phyloP scores from a whole-genome alignment of 371 early-diverging fungal species.

The Thermomucor indicae-seudaticae region DNA sequence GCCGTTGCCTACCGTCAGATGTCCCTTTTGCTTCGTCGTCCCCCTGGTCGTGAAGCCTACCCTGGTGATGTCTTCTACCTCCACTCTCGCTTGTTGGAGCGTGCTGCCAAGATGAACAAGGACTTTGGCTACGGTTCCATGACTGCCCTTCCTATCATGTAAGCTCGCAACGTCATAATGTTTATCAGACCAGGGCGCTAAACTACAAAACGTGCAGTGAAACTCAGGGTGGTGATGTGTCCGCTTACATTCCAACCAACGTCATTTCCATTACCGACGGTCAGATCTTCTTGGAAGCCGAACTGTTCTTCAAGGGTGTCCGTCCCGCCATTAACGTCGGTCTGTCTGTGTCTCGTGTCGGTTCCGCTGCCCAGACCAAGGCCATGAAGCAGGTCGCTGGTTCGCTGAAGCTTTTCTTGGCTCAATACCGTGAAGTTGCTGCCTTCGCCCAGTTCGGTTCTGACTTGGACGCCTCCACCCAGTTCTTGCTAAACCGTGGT shows the following conservation, averaged over 20 bases:
- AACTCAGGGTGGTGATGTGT: conserved; percentile 98
- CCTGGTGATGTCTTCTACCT: conserved; percentile 98
- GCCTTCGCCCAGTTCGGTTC: conserved; percentile 98
- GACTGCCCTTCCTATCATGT: conserved; percentile 94
- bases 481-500: conserved; percentile 97
- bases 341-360: conserved; percentile 97
- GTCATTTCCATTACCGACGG: conserved; percentile 98
- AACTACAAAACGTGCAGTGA: conserved; percentile 38
- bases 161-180: conserved; percentile 61
- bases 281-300: conserved; percentile 89
- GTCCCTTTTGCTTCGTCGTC: conserved; percentile 96
- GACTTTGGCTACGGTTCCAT: conserved; percentile 86
- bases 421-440: conserved; percentile 98
- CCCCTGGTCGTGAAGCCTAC: conserved; percentile 97
- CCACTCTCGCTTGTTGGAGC: conserved; percentile 94
- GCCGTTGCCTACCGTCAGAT: no score
- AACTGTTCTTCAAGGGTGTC: conserved; percentile 97
- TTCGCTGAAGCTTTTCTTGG: conserved; percentile 95
- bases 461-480: conserved; percentile 96
- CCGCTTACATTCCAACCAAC: conserved; percentile 98
- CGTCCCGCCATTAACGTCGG: conserved; percentile 98
- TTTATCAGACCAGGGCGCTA: not conserved
- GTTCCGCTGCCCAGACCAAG: conserved; percentile 97
- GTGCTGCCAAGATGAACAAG: conserved; percentile 97
- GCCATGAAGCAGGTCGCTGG: conserved; percentile 99